Conservation (phyloP, 305 asterid genomes). For the Fraxinus greggii region DNA sequence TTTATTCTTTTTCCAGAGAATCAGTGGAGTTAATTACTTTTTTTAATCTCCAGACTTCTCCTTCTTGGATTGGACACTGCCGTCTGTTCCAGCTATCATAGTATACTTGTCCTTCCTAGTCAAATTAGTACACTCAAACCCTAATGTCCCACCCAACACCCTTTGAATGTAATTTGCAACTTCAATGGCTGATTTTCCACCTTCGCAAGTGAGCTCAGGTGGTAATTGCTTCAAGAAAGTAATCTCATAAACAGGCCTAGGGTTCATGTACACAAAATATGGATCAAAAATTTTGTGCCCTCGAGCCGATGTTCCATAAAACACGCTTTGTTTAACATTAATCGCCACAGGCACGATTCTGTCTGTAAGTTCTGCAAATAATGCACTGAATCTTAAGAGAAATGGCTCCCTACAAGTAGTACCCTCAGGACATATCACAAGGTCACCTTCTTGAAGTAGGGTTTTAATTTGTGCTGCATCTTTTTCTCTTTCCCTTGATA, state of each 20-base stretch:
- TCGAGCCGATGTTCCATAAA: constrained; percentile 76
- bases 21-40: constrained; percentile 4
- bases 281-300: constrained; percentile 80
- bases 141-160: constrained; percentile 71
- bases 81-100: constrained; percentile 84
- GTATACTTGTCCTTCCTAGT: constrained; percentile 85
- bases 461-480: constrained; percentile 70
- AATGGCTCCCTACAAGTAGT: constrained; percentile 88
- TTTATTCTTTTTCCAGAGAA: not conserved
- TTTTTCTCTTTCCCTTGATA: constrained; percentile 70
- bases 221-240: constrained; percentile 72
- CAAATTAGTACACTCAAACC: constrained; percentile 80
- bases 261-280: constrained; percentile 90
- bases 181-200: constrained; percentile 73
- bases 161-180: constrained; percentile 78
- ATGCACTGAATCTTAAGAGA: constrained; percentile 74
- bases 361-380: constrained; percentile 79
- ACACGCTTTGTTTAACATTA: constrained; percentile 61
- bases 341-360: constrained; percentile 87
- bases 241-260: constrained; percentile 77
- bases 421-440: constrained; percentile 87
- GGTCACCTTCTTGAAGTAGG: constrained; percentile 70
- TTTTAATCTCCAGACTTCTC: constrained; percentile 27
- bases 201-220: constrained; percentile 47
- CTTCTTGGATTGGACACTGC: constrained; percentile 44